A percentile compares a stretch with the other conserved stretches of the same genome.
Evolutionary conservation across 495 filamentous ascomycete genomes (phyloP).

Genomic region (Penicillium atrosanguineum): DNA sequence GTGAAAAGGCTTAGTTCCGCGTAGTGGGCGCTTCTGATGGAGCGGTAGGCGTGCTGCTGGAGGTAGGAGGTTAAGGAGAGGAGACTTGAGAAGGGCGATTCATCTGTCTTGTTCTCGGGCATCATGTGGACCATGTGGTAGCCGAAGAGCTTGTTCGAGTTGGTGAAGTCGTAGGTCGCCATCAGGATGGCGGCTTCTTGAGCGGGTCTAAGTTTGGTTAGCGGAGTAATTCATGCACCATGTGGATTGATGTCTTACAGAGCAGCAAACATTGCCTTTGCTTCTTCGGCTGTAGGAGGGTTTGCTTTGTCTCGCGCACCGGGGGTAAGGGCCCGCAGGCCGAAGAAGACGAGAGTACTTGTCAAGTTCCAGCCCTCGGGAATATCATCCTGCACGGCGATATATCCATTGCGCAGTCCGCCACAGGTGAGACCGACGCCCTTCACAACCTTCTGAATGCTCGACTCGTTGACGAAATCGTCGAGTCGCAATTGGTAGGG

Average conservation of each 20-base stretch:
- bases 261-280: slow-evolving; percentile 71
- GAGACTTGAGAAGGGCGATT: slow-evolving; percentile 77
- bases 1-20: slow-evolving; percentile 78
- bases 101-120: slow-evolving; percentile 60
- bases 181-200: slow-evolving; percentile 76
- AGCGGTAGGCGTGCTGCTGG: slow-evolving; percentile 88
- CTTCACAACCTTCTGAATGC: slow-evolving; percentile 77
- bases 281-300: slow-evolving; percentile 63
- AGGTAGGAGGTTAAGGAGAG: slow-evolving; percentile 90
- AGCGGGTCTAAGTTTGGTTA: slow-evolving; percentile 60
- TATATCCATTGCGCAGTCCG: slow-evolving; percentile 66
- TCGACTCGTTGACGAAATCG: slow-evolving; percentile 91
- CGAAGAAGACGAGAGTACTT: slow-evolving; percentile 78
- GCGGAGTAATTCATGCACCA: neutral
- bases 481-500: slow-evolving; percentile 93
- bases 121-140: slow-evolving; percentile 69
- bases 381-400: slow-evolving; percentile 87
- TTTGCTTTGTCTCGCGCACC: slow-evolving; percentile 54
- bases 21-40: slow-evolving; percentile 72
- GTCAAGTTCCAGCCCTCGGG: slow-evolving; percentile 87
- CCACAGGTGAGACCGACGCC: slow-evolving; percentile 70
- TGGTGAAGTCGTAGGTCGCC: slow-evolving; percentile 87
- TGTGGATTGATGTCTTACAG: slow-evolving; percentile 48
- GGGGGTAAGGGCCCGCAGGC: slow-evolving; percentile 72
- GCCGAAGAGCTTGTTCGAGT: slow-evolving; percentile 94